Evolutionary conservation across 2,329 filamentous ascomycete genomes (phyloP), one percentile per base, ranked within the genome.

Genomic region (Aspergillus alliaceus): DNA sequence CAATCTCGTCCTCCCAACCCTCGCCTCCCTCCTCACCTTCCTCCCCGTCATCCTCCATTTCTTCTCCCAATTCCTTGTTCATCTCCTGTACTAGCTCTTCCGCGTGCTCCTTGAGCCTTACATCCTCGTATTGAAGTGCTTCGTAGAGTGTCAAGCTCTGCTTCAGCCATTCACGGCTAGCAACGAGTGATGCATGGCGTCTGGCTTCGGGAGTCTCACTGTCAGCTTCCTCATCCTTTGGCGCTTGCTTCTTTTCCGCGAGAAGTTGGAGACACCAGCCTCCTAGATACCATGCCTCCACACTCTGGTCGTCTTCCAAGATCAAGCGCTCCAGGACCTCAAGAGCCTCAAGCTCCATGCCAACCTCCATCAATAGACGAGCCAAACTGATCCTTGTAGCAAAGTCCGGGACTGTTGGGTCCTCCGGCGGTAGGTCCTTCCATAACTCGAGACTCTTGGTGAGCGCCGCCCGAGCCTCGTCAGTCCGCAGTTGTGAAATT

Each of bases 201-300:
- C 80, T 79, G 47, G 85, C 80, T 37, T 79, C 79, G 4, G 71
- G 64, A 34, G 67, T 56, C 68, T 78, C 67, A 64, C 64, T 67
- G 50, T 70, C 67, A 44, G 20, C 54, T 31, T 64, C 68, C 46
- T 69, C 68, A 61, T 72, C 58, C 59, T 71, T 75, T 52, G 73
- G 75, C 1, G 68, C 72, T 39, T 80, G 69, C 61, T 74, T 70
- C 69, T 80, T 77, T 65, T 76, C 70, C 34, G 74, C 75, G 60
- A 90, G 80, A 57, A 96, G 83, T 71, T 91, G 91, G 64, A 96
- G 82, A 66, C 91, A 93, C 90, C 93, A 98, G 4, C 95, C 96
- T 42, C 95, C 95, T 5, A 99, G 82, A 77, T 99, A 99, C 92
- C 93, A 97, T 18, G 91, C 90, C 76, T 99, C 95, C 20, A 99